These are phyloP conservation scores for Colletotrichum phormii DNA, from an alignment of 2,329 filamentous ascomycete genomes.

Conservation along the genomic window DNA sequence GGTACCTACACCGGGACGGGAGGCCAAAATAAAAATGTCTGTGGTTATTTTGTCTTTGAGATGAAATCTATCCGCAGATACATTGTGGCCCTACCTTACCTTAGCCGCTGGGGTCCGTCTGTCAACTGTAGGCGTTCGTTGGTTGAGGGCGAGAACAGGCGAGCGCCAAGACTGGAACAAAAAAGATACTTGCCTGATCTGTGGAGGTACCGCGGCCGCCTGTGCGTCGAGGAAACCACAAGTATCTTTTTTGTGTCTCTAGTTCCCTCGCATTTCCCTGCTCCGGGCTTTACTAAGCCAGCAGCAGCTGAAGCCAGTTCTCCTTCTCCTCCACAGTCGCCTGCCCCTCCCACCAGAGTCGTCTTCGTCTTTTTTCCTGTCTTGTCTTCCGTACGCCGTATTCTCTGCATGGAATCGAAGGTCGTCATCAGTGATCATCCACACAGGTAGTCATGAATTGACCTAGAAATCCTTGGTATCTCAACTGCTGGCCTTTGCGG, in stretches of 20 bases:
- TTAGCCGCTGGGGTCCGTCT: neutral
- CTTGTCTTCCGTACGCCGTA: too few relatives aligned
- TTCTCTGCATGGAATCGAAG: too few relatives aligned
- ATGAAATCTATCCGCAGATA: neutral
- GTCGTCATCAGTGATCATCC: too few relatives aligned
- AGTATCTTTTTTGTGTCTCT: constrained; percentile 2
- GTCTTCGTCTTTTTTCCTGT: neutral
- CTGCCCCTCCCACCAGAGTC: neutral
- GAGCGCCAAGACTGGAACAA: neutral
- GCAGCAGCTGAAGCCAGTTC: too few relatives aligned
- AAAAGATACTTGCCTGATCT: constrained; percentile 8
- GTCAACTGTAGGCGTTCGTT: neutral
- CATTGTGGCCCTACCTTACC: neutral
- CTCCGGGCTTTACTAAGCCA: neutral
- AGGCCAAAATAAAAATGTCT: constrained; percentile 5
- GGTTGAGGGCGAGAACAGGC: neutral
- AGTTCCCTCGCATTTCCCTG: neutral
- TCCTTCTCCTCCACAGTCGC: too few relatives aligned
- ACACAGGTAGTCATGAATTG: too few relatives aligned
- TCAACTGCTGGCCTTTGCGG: too few relatives aligned
- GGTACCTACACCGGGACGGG: neutral
- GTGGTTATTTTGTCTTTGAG: constrained; percentile 1
- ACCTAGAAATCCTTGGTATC: too few relatives aligned
- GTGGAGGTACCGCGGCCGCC: constrained; percentile 33
- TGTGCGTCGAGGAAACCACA: constrained; percentile 23